A percentile compares a stretch with the other conserved stretches of the same genome.
Evolutionary conservation across 1,284 basidiomycete genomes (phyloP).

Genomic region (Rhodotorula sp.): DNA sequence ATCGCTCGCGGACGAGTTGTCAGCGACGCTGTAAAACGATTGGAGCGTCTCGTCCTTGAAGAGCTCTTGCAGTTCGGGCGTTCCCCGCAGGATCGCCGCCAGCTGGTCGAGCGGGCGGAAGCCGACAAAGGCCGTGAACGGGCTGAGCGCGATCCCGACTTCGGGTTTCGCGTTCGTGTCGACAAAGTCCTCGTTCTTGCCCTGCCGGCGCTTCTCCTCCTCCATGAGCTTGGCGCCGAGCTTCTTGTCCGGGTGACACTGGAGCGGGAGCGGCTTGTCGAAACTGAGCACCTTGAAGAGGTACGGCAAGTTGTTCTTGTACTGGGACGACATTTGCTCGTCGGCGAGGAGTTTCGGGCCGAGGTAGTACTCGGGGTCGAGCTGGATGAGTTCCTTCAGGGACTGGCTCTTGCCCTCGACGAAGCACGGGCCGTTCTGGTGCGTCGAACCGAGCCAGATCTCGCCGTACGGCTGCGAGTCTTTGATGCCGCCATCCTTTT

Average conservation of each 20-base stretch:
- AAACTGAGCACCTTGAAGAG: slow-evolving; percentile 42
- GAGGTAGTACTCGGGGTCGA: slow-evolving; percentile 29
- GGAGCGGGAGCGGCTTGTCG: slow-evolving; percentile 41
- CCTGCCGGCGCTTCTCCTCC: slow-evolving; percentile 23
- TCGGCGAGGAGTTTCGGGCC: slow-evolving; percentile 35
- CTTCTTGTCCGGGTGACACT: slow-evolving; percentile 34
- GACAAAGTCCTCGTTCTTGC: slow-evolving; percentile 38
- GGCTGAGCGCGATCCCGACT: slow-evolving; percentile 38
- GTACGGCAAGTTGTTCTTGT: slow-evolving; percentile 37
- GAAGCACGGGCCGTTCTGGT: slow-evolving; percentile 34
- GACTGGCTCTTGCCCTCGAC: slow-evolving; percentile 15
- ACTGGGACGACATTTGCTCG: slow-evolving; percentile 32
- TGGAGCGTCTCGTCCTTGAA: slow-evolving; percentile 21
- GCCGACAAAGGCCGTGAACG: slow-evolving; percentile 40
- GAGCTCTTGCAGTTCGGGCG: slow-evolving; percentile 27
- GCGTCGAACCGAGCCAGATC: slow-evolving; percentile 29
- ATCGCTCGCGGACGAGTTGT: slow-evolving; percentile 3
- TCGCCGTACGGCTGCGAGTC: slow-evolving; percentile 39
- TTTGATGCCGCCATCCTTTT: slow-evolving; percentile 36
- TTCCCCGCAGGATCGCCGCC: slow-evolving; percentile 17
- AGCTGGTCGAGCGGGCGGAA: slow-evolving; percentile 38
- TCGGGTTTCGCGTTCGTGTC: slow-evolving; percentile 42
- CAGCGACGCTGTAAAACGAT: slow-evolving; percentile 2
- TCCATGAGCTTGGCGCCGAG: slow-evolving; percentile 34
- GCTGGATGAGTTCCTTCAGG: slow-evolving; percentile 26